Conservation (phyloP, 305 asterid genomes). For the Fraxinus angustifolia region DNA sequence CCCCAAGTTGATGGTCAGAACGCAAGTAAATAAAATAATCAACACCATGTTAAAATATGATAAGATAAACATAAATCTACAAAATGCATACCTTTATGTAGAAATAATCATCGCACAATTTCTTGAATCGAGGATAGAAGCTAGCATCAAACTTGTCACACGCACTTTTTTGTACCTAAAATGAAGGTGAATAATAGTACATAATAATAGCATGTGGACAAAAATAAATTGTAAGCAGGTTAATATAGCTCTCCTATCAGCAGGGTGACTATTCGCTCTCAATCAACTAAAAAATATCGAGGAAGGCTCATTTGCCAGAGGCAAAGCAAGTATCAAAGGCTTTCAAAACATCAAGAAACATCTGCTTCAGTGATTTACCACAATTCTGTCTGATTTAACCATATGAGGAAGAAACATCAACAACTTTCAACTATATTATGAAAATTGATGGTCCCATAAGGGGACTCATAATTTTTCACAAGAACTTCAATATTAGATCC, state of each 20-base stretch:
- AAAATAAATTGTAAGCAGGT: neutral
- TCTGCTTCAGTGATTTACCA: neutral
- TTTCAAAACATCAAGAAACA: neutral
- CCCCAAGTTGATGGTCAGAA: neutral
- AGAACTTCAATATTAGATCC: neutral
- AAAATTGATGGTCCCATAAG: neutral
- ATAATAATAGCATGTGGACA: neutral
- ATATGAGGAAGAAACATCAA: conserved; percentile 1
- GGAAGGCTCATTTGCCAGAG: conserved; percentile 14
- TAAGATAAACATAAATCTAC: conserved; percentile 14
- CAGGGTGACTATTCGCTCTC: neutral
- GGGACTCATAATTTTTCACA: neutral
- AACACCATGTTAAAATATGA: conserved; percentile 2
- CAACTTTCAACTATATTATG: conserved; percentile 13
- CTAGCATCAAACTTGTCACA: conserved; percentile 84
- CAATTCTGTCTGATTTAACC: neutral
- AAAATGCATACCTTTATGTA: conserved; percentile 63
- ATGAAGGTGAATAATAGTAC: neutral
- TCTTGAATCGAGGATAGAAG: conserved; percentile 95
- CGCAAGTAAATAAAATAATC: neutral
- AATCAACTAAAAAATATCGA: neutral
- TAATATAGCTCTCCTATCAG: neutral
- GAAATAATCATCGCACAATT: conserved; percentile 99
- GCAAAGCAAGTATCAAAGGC: neutral
- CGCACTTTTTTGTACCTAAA: conserved; percentile 79